Evolutionary conservation across 441 rosid genomes (phyloP).

Genomic region (Populus hybrid): DNA sequence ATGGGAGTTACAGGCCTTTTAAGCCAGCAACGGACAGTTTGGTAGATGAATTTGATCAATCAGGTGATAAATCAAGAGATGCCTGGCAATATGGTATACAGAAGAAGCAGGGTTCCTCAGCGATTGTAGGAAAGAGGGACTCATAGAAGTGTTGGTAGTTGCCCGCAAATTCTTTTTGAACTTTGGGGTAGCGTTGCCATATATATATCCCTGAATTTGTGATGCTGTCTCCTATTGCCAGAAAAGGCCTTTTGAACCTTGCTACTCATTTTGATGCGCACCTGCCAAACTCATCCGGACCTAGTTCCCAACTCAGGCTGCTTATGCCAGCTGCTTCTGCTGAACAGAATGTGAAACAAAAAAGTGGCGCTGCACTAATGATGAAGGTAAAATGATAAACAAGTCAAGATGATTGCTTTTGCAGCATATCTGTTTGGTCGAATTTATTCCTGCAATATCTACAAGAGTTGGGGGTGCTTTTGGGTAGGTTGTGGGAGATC

Average conservation of each 20-base stretch:
- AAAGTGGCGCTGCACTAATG: neutral
- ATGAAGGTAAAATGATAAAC: conserved; percentile 2
- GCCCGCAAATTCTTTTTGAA: conserved; percentile 4
- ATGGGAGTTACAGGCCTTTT: conserved; percentile 50
- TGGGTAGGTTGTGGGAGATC: conserved; percentile 23
- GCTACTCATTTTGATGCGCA: conserved; percentile 11
- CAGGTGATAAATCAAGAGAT: conserved; percentile 61
- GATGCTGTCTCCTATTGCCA: conserved; percentile 15
- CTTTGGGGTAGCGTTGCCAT: neutral
- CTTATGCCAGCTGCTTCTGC: conserved; percentile 4
- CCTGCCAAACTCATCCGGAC: conserved; percentile 6
- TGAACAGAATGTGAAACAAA: conserved; percentile 7
- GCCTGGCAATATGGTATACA: conserved; percentile 77
- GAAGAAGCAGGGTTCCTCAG: conserved; percentile 52
- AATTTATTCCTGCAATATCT: conserved; percentile 17
- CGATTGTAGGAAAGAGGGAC: conserved; percentile 62
- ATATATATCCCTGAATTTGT: neutral
- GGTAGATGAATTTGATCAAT: conserved; percentile 57
- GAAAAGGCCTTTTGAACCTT: conserved; percentile 15
- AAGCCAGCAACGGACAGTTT: conserved; percentile 46
- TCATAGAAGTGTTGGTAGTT: conserved; percentile 27
- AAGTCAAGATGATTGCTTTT: conserved; percentile 3
- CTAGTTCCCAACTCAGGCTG: neutral
- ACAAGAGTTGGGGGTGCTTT: conserved; percentile 26
- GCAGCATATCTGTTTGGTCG: neutral